These are phyloP conservation scores for Gloeostereum incarnatum DNA, from an alignment of 768 basidiomycete species.

Conservation along the genomic window DNA sequence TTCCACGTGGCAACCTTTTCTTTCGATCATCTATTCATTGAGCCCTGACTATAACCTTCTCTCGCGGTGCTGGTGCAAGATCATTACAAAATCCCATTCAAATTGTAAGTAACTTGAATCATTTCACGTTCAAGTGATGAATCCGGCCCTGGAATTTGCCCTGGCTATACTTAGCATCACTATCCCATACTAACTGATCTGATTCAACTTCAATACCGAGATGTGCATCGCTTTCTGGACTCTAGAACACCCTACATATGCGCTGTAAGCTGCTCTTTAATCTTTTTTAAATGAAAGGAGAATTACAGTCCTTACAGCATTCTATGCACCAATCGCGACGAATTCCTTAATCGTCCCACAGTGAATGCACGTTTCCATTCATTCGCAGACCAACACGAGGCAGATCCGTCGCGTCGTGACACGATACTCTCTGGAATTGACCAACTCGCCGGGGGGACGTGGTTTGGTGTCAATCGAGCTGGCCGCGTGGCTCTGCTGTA, in stretches of 20 bases:
- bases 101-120: too few relatives aligned
- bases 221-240: conserved; percentile 83
- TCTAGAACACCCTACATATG: conserved; percentile 66
- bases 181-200: background rate
- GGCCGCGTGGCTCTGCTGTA: conserved; percentile 70
- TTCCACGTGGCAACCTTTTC: too few relatives aligned
- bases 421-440: conserved; percentile 70
- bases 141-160: too few relatives aligned
- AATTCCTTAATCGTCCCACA: conserved; percentile 60
- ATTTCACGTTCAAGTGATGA: too few relatives aligned
- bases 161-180: too few relatives aligned
- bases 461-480: conserved; percentile 62
- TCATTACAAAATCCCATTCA: too few relatives aligned
- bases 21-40: too few relatives aligned
- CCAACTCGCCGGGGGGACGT: conserved; percentile 65
- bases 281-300: conserved; percentile 1
- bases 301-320: conserved; percentile 32
- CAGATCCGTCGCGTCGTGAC: conserved; percentile 14
- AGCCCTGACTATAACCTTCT: too few relatives aligned
- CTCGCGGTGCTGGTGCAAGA: too few relatives aligned
- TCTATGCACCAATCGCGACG: conserved; percentile 71
- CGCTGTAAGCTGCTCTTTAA: conserved; percentile 46
- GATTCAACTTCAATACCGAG: conserved; percentile 3
- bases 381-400: conserved; percentile 34
- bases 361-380: conserved; percentile 57